Conservation (phyloP, 768 basidiomycete genomes). For the Russula foetens region DNA sequence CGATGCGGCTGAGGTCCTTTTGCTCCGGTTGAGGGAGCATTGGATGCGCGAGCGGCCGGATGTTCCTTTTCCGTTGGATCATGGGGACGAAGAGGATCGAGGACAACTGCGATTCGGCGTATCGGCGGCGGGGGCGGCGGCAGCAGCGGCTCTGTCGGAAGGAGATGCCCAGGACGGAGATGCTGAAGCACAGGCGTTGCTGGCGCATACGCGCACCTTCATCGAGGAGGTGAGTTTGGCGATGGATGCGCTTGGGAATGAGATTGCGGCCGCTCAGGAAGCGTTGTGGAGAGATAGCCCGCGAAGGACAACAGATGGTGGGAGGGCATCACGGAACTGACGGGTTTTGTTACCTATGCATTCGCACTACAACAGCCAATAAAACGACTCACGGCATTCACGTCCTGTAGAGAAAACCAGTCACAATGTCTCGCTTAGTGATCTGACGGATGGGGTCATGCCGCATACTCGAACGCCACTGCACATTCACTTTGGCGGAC, state of each 20-base stretch:
- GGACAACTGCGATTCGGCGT: too few species aligned
- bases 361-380: neutral
- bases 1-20: constrained; percentile 22
- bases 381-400: neutral
- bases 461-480: too few species aligned
- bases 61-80: constrained; percentile 20
- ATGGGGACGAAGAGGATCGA: constrained; percentile 10
- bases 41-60: constrained; percentile 25
- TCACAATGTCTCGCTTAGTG: too few species aligned
- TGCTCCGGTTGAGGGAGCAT: constrained; percentile 22
- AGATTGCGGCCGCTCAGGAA: neutral
- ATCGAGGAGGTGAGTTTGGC: constrained; percentile 13
- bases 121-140: neutral
- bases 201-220: constrained; percentile 5
- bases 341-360: neutral
- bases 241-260: constrained; percentile 11
- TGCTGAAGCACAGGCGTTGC: neutral
- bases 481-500: too few species aligned
- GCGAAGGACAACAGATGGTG: neutral
- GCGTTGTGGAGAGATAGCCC: neutral
- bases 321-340: neutral
- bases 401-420: neutral
- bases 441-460: too few species aligned
- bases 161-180: neutral
- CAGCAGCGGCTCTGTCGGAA: neutral